Conservation (phyloP, 2,329 filamentous ascomycete species). For the Cladosporium austrohemisphaericum region DNA sequence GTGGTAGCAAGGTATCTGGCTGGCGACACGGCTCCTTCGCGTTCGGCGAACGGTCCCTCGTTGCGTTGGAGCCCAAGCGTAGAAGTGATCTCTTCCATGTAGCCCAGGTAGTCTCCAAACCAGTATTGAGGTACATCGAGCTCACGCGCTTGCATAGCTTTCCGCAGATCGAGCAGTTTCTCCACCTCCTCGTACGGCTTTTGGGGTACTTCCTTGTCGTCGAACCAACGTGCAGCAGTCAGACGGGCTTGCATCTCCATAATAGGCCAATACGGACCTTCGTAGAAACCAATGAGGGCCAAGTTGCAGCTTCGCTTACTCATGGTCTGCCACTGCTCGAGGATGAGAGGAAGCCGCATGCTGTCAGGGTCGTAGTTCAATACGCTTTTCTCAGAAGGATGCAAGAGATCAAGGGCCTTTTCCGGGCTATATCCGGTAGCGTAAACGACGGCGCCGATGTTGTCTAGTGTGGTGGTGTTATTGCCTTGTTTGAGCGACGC, state of each 20-base stretch:
- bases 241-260: constrained; percentile 82
- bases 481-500: constrained; percentile 12
- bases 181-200: constrained; percentile 38
- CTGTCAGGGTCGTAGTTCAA: constrained; percentile 57
- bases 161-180: constrained; percentile 50
- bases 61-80: constrained; percentile 52
- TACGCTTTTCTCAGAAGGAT: constrained; percentile 50
- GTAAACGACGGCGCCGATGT: constrained; percentile 65
- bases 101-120: constrained; percentile 74
- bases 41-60: constrained; percentile 40
- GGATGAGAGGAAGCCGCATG: constrained; percentile 57
- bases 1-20: constrained; percentile 31
- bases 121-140: constrained; percentile 66
- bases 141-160: constrained; percentile 37
- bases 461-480: constrained; percentile 37
- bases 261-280: constrained; percentile 79
- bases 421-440: constrained; percentile 72
- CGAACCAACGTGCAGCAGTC: constrained; percentile 58
- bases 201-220: constrained; percentile 31
- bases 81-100: constrained; percentile 67
- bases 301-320: constrained; percentile 58
- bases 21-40: constrained; percentile 46
- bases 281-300: constrained; percentile 79
- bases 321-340: constrained; percentile 51
- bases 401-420: constrained; percentile 62